Evolutionary conservation across 495 filamentous ascomycete genomes (phyloP).

Genomic region (Penicillium robsamsonii): DNA sequence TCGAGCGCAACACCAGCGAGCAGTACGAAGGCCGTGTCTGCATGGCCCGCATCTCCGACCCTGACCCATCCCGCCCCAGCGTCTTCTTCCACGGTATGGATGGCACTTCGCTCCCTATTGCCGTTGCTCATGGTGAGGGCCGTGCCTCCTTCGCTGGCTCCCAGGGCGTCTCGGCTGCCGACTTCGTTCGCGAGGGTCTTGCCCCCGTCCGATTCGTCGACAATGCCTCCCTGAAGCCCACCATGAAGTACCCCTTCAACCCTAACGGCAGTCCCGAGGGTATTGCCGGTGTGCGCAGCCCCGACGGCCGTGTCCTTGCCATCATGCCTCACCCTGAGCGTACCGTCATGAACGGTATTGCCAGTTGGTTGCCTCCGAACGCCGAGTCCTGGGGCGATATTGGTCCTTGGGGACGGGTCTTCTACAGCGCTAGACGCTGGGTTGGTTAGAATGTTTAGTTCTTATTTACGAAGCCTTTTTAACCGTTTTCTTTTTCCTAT

Average conservation of each 20-base stretch:
- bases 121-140: conserved; percentile 89
- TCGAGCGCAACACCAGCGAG: conserved; percentile 79
- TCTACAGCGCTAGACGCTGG: conserved; percentile 80
- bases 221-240: conserved; percentile 65
- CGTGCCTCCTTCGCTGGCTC: conserved; percentile 68
- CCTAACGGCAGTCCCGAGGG: conserved; percentile 89
- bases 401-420: conserved; percentile 83
- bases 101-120: conserved; percentile 79
- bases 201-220: conserved; percentile 81
- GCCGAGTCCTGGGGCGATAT: conserved; percentile 77
- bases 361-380: conserved; percentile 67
- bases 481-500: neutral
- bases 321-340: conserved; percentile 98
- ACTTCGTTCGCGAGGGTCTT: conserved; percentile 60
- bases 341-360: conserved; percentile 80
- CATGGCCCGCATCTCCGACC: conserved; percentile 80
- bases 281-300: conserved; percentile 77
- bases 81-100: conserved; percentile 94
- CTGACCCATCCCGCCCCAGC: conserved; percentile 55
- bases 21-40: conserved; percentile 89
- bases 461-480: conserved; percentile 7
- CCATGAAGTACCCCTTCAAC: conserved; percentile 85
- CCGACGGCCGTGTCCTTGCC: conserved; percentile 81
- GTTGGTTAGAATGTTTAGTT: conserved; percentile 56
- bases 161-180: conserved; percentile 33